Conservation (phyloP, 1,284 basidiomycete genomes). For the Cutaneotrichosporon cutaneum region DNA sequence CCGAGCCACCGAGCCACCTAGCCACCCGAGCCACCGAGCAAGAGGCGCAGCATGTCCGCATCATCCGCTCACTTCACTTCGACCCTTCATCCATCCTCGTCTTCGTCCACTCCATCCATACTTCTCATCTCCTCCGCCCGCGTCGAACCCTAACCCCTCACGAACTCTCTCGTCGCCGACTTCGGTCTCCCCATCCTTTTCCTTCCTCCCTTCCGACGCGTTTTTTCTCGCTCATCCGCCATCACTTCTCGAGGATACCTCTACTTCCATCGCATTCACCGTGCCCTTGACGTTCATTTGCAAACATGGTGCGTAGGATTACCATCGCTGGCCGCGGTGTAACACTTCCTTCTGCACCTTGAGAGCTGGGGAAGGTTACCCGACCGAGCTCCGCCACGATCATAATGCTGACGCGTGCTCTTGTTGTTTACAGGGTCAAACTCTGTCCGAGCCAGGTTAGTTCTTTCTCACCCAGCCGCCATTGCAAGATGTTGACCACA, state of each 20-base stretch:
- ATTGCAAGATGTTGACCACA: constrained; percentile 5
- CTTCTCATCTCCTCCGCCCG: neutral
- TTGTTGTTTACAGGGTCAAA: constrained; percentile 46
- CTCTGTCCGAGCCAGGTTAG: constrained; percentile 53
- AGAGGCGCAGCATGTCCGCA: too few relatives aligned
- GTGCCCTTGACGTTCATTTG: neutral
- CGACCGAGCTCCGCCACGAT: neutral
- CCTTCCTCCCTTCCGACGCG: neutral
- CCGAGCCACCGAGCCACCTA: too few relatives aligned
- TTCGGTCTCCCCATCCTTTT: neutral
- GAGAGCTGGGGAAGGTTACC: neutral
- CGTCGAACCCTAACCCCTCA: neutral
- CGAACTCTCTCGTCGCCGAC: neutral
- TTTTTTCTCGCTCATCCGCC: neutral
- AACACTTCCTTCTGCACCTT: neutral
- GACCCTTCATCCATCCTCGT: too few relatives aligned
- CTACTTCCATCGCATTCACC: neutral
- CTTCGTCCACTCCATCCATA: too few relatives aligned
- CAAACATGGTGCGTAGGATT: neutral
- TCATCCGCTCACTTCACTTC: too few relatives aligned
- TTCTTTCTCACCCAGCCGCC: constrained; percentile 4
- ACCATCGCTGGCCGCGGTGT: neutral
- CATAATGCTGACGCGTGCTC: constrained; percentile 16
- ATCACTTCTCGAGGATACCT: neutral
- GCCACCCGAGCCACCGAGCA: too few relatives aligned